phyloP scores from a whole-genome alignment of 176 grass and related monocot genomes.

The Poa annua region DNA sequence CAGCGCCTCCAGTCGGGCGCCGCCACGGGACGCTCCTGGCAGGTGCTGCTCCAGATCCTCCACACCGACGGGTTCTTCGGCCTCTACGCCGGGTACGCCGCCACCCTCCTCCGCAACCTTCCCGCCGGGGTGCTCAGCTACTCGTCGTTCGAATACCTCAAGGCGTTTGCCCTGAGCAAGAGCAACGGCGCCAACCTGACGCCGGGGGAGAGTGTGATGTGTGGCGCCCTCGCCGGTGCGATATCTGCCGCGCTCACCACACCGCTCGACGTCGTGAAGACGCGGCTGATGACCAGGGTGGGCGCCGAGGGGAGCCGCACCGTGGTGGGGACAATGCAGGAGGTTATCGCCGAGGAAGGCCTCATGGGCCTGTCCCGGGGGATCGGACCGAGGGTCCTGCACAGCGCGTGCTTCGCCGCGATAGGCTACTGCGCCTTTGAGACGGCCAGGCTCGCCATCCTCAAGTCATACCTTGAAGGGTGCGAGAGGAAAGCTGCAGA shows the following conservation, averaged over 20 bases:
- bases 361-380: slow-evolving; percentile 67
- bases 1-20: slow-evolving; percentile 92
- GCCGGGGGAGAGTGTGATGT: slow-evolving; percentile 72
- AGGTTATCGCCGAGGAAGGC: slow-evolving; percentile 80
- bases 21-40: slow-evolving; percentile 60
- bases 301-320: slow-evolving; percentile 53
- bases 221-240: slow-evolving; percentile 76
- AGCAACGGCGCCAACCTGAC: slow-evolving; percentile 52
- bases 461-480: slow-evolving; percentile 57
- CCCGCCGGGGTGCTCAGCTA: slow-evolving; percentile 79
- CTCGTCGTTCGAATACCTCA: slow-evolving; percentile 97
- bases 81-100: slow-evolving; percentile 84
- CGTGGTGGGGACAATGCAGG: slow-evolving; percentile 72
- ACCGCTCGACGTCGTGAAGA: slow-evolving; percentile 87
- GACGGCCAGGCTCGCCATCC: slow-evolving; percentile 73
- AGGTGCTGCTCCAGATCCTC: slow-evolving; percentile 75
- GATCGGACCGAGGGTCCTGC: slow-evolving; percentile 83
- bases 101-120: slow-evolving; percentile 86
- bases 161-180: slow-evolving; percentile 64
- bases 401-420: slow-evolving; percentile 87
- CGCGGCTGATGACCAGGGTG: slow-evolving; percentile 88
- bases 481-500: slow-evolving; percentile 42
- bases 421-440: slow-evolving; percentile 90
- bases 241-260: slow-evolving; percentile 86
- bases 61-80: slow-evolving; percentile 69